Evolutionary conservation across 2,329 filamentous ascomycete genomes (phyloP), one percentile per base, ranked within the genome.

Genomic region (Penicillium sp.): DNA sequence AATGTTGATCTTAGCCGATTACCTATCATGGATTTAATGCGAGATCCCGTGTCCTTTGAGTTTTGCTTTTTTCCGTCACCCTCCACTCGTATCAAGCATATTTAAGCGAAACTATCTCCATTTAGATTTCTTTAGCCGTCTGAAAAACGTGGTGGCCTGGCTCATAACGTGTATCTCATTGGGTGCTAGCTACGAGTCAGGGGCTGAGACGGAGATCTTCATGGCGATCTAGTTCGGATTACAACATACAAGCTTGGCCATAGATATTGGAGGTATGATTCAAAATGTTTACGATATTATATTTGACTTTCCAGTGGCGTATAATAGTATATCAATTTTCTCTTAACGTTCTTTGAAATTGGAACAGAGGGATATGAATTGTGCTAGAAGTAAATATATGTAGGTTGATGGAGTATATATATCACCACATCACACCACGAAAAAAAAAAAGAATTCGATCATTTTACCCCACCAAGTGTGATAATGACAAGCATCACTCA

Each of bases 151-250:
- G 11, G n/a, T 33, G 19, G 15, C 25, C 2, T 16, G 7, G n/a
- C 21, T 36, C 4, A 3, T 34, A 39, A 15, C 15, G 25, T 44
- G 19, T 31, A 34, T 16, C 39, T 51, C 8, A 10, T 34, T 21
- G 6, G 38, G 44, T 43, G 44, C 34, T 55, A 16, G 43, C 31
- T 16, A 45, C 50, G 52, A 48, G 49, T 60, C 58, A 63, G 58
- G 63, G 57, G 60, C 25, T 55, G 43, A 59, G 58, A 64, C 51
- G 59, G 58, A 64, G 53, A 60, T 56, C 44, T 36, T 25, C 49
- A 38, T 50, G 49, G 45, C 52, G 59, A 61, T 60, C 50, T 10
- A 31, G 47, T 56, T 52, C 43, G 47, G 39, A 33, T 50, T 34
- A 29, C 23, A 33, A 13, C 5, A 13, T 33, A 13, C 31, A 47